Base-by-base conservation (phyloP, 23 red algal genomes). In the Rhodosorus marinus region DNA sequence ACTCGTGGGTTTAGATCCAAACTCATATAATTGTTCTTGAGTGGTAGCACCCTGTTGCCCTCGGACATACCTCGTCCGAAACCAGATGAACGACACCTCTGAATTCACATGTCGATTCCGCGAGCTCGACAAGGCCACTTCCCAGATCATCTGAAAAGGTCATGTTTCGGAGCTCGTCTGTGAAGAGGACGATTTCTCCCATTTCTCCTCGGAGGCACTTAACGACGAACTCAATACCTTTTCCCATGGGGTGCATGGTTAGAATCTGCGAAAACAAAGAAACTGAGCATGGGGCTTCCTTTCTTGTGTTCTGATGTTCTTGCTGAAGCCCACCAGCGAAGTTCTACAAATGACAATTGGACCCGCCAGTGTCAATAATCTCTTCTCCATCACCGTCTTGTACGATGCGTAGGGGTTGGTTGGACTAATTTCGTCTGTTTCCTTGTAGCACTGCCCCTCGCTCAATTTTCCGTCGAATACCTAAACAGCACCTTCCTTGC, bases 121-220 rank as follows among this genome's bases (percentile, higher is more conserved):
- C 78, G 3, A 98, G 43, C 47, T 84, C 90, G 29, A 80, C 59
- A 24, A 98, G 29, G 7, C 79, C 90, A 21, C 22, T 30, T 5
- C 71, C 90, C 0, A 98, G 53, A 38, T 98, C 90, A 45, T 98
- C 78, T 20, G 90, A 54, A 42, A 72, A 98, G 7, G 54, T 68
- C 90, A 98, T 98, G 24, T 98, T 85, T 23, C 90, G 62, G 46
- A 55, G 29, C 55, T 98, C 90, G 60, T 98, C 90, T 0, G 64
- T 74, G 32, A 98, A 98, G 24, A 98, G 47, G 11, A 55, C 77
- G 23, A 98, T 52, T 33, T 62, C 65, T 11, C 76, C 76, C 11
- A 72, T 49, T 29, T 68, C 49, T 17, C 66, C 69, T 15, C 64
- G 45, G 24, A 90, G 34, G 4, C 64, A 69, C 40, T 90, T 58